A percentile compares a stretch with the other conserved stretches of the same genome.
Conservation (phyloP, 306 rosid genomes). For the Citrullus amarus region DNA sequence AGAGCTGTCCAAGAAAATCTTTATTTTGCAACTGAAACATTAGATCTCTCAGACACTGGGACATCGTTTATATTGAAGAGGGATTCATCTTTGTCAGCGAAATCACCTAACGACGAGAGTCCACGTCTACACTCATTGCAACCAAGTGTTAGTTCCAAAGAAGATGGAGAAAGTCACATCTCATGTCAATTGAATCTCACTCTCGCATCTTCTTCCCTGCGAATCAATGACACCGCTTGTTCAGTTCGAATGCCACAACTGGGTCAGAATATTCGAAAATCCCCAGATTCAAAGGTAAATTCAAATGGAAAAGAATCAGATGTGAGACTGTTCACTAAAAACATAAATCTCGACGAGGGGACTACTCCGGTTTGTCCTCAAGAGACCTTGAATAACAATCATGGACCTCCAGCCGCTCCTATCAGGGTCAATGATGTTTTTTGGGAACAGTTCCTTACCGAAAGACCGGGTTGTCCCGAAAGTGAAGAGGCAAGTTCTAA, state of each 20-base stretch:
- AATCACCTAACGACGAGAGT: slow-evolving; percentile 29
- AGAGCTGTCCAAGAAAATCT: slow-evolving; percentile 37
- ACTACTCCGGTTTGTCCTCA: slow-evolving; percentile 15
- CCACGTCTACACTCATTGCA: slow-evolving; percentile 45
- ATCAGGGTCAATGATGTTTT: slow-evolving; percentile 75
- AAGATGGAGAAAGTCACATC: slow-evolving; percentile 71
- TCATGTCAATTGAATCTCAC: slow-evolving; percentile 85
- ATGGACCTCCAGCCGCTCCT: slow-evolving; percentile 39
- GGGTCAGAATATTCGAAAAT: slow-evolving; percentile 39
- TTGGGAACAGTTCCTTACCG: slow-evolving; percentile 98
- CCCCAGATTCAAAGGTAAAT: slow-evolving; percentile 34
- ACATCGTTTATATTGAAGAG: slow-evolving; percentile 65
- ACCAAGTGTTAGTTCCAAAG: slow-evolving; percentile 37
- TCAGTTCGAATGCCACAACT: slow-evolving; percentile 43
- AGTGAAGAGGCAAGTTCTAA: slow-evolving; percentile 91
- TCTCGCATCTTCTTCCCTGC: slow-evolving; percentile 67
- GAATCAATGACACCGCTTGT: slow-evolving; percentile 32
- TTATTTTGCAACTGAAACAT: slow-evolving; percentile 48
- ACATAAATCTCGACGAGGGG: slow-evolving; percentile 23
- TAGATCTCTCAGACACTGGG: slow-evolving; percentile 90
- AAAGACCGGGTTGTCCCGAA: slow-evolving; percentile 87
- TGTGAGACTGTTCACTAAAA: slow-evolving; percentile 27
- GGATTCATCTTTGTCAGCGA: slow-evolving; percentile 51
- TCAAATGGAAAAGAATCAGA: slow-evolving; percentile 40
- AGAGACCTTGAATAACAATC: slow-evolving; percentile 39